Evolutionary conservation across 139 green algal genomes (phyloP).

Genomic region (Coelastrella sp.): DNA sequence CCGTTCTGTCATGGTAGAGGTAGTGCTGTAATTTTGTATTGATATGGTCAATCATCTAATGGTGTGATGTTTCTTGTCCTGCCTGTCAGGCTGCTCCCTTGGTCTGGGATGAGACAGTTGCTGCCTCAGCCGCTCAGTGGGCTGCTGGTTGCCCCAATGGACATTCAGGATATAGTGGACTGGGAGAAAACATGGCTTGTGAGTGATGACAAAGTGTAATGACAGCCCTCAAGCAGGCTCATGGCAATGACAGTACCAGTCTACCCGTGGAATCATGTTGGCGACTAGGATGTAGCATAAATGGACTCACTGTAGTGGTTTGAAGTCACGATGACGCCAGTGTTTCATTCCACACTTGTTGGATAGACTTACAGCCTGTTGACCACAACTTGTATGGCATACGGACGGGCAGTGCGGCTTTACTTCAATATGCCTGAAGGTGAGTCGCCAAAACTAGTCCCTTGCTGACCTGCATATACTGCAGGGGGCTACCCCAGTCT

Average conservation of each 20-base stretch:
- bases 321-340: no score
- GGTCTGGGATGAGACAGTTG: conserved; percentile 46
- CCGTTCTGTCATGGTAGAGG: no score
- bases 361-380: no score
- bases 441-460: not conserved
- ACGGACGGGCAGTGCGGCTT: no score
- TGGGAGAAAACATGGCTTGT: conserved; percentile 53
- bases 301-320: no score
- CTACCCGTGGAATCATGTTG: not conserved
- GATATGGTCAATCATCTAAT: no score
- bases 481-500: conserved; percentile 48
- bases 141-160: conserved; percentile 46
- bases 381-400: no score
- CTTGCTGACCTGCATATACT: not conserved
- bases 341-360: no score
- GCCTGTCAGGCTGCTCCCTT: not conserved
- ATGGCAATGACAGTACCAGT: not conserved
- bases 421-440: not conserved
- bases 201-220: conserved; percentile 9
- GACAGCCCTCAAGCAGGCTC: no score
- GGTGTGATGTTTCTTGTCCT: not conserved
- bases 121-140: conserved; percentile 28
- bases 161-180: not conserved
- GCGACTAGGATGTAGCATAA: no score
- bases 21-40: no score